A percentile compares a stretch with the other conserved stretches of the same genome.
Evolutionary conservation across 2,329 filamentous ascomycete species (phyloP).

Genomic region (Fusarium guadeloupense): DNA sequence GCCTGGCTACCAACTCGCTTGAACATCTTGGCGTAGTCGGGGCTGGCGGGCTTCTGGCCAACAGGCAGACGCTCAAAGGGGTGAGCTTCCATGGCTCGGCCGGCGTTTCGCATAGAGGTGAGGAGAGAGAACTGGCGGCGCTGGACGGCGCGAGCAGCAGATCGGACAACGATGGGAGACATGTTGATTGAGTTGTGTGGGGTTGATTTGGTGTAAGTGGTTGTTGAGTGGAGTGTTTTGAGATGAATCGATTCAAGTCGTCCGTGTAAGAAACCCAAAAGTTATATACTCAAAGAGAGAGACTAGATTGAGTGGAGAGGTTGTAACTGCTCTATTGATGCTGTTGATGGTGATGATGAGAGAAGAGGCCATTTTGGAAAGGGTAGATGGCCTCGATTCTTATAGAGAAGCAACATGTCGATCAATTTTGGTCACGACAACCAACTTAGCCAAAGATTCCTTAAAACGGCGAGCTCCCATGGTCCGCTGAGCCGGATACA

Average conservation of each 20-base stretch:
- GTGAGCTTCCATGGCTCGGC: slow-evolving; percentile 49
- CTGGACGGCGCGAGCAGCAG: slow-evolving; percentile 42
- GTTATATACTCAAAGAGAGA: slow-evolving; percentile 24
- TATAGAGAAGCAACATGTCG: slow-evolving; percentile 38
- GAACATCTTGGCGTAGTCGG: slow-evolving; percentile 47
- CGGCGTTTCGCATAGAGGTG: slow-evolving; percentile 45
- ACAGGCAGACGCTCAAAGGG: slow-evolving; percentile 48
- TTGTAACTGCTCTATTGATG: slow-evolving; percentile 32
- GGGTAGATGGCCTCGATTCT: slow-evolving; percentile 33
- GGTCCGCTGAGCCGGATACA: slow-evolving; percentile 29
- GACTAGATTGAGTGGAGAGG: slow-evolving; percentile 41
- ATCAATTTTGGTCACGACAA: slow-evolving; percentile 19
- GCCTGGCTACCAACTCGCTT: slow-evolving; percentile 46
- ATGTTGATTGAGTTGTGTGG: slow-evolving; percentile 38
- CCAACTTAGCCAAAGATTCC: slow-evolving; percentile 29
- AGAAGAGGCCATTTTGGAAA: slow-evolving; percentile 25
- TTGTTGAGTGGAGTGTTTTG: slow-evolving; percentile 9
- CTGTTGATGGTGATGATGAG: slow-evolving; percentile 36
- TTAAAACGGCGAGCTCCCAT: slow-evolving; percentile 41
- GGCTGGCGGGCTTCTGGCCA: slow-evolving; percentile 40
- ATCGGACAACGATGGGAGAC: slow-evolving; percentile 44
- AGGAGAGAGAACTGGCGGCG: slow-evolving; percentile 50
- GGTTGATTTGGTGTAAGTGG: slow-evolving; percentile 28
- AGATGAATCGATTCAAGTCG: slow-evolving; percentile 1
- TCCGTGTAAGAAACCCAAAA: slow-evolving; percentile 23